Evolutionary conservation across 768 basidiomycete genomes (phyloP).

Genomic region (Mycena rosella): DNA sequence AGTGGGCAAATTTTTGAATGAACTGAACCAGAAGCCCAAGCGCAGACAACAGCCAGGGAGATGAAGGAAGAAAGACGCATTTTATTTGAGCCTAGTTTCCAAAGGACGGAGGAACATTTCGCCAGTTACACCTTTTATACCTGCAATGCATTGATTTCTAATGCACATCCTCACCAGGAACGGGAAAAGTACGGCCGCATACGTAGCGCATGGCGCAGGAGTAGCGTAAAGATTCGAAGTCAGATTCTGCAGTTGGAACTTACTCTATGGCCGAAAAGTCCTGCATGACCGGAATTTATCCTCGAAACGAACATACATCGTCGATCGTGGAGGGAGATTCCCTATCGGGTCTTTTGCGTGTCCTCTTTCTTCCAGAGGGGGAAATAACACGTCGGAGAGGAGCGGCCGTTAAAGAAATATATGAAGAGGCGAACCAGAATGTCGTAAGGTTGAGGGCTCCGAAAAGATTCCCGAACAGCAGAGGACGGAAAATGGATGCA

Average conservation of each 20-base stretch:
- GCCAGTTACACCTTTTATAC: neutral
- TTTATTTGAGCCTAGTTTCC: too few species aligned
- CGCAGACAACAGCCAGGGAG: conserved; percentile 33
- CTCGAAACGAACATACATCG: neutral
- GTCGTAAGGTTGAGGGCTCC: neutral
- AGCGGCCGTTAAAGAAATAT: neutral
- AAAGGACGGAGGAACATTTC: too few species aligned
- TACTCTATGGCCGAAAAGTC: neutral
- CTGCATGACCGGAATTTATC: neutral
- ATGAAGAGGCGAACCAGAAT: neutral
- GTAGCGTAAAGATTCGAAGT: neutral
- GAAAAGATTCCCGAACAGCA: neutral
- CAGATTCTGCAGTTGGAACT: neutral
- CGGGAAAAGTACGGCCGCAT: neutral
- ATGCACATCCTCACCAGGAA: neutral
- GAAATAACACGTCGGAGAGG: neutral
- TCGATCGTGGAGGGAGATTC: conserved; percentile 1
- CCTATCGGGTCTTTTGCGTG: neutral
- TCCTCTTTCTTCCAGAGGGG: neutral
- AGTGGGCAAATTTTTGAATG: neutral
- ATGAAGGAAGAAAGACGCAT: conserved; percentile 30
- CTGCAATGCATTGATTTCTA: too few species aligned
- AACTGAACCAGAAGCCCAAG: conserved; percentile 33
- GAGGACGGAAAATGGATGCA: neutral
- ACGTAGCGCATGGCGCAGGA: neutral